Evolutionary conservation across 257 asterid species (phyloP), one percentile per base, ranked within the genome.

Genomic region (Capsicum pubescens): DNA sequence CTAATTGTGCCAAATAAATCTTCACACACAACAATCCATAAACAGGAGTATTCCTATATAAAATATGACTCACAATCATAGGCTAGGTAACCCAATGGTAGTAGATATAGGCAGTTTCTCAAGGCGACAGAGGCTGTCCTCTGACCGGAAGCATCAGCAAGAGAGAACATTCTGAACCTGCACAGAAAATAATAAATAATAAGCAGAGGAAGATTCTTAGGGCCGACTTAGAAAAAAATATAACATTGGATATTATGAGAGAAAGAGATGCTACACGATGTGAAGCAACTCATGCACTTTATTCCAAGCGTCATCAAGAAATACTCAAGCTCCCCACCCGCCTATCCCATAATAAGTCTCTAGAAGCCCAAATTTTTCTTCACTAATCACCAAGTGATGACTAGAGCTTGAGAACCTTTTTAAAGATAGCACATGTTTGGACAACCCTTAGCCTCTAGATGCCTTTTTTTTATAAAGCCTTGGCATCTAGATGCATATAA

Each of bases 101-200:
- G 97, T 81, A 95, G 90, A 93, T 95, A 95, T 64, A 94, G 82
- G 87, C 99, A 94, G 90, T 95, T 95, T 87, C 99, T 95, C 85
- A 95, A 89, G 83, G 99, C 94, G 72, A 95, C 97, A 90, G 88
- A 76, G 58, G 98, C 97, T 79, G 99, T 95, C 89, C 96, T 91
- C 84, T 70, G 90, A 81, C 98, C 99, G 76, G 93, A 90, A 82
- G 97, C 69, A 90, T 94, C 99, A 59, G 94, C 91, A 50, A 95
- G 97, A 61, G 98, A 95, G 83, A 92, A 87, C 98, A 95, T 95
- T 87, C 72, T 90, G 92, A 93, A 95, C 97, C 98, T 95, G 54
- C 48, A 77, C 42, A 83, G 32, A 84, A 79, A 84, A 67, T 61
- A 39, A 55, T 76, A 77, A 66, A 59, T 52, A 74, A 46, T 36